A percentile compares a stretch with the other conserved stretches of the same genome.
These are phyloP conservation scores for Albugo candida DNA, from an alignment of 352 stramenopile species.

Conservation along the genomic window DNA sequence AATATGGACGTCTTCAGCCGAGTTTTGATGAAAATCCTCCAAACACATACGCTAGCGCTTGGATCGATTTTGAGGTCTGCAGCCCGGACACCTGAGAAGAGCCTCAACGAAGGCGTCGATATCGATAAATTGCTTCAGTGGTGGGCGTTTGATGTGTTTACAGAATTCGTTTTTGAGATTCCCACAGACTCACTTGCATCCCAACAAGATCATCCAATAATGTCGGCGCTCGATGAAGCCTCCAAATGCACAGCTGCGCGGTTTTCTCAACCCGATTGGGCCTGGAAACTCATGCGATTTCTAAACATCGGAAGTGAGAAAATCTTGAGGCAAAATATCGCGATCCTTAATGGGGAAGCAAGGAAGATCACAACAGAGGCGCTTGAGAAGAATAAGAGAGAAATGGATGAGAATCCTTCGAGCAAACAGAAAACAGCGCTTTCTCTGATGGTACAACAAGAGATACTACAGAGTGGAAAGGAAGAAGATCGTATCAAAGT, in stretches of 20 bases:
- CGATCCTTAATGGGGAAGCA: conserved; percentile 26
- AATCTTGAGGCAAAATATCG: conserved; percentile 15
- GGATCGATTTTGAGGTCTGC: conserved; percentile 14
- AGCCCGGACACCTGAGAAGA: neutral
- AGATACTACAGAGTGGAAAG: neutral
- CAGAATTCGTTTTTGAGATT: conserved; percentile 34
- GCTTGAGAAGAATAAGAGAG: conserved; percentile 13
- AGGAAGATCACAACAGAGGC: conserved; percentile 21
- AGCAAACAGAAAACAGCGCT: neutral
- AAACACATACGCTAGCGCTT: conserved; percentile 11
- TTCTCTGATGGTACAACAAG: too few relatives aligned
- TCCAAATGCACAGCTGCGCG: conserved; percentile 15
- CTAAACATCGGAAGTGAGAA: conserved; percentile 17
- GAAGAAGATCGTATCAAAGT: conserved; percentile 5
- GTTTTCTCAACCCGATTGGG: conserved; percentile 17
- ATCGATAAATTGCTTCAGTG: conserved; percentile 20
- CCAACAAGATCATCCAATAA: conserved; percentile 19
- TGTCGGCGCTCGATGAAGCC: conserved; percentile 22
- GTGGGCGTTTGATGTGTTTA: conserved; percentile 32
- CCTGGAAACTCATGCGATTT: conserved; percentile 22
- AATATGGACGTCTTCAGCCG: conserved; percentile 16
- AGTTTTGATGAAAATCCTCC: conserved; percentile 27
- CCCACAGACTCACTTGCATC: conserved; percentile 20
- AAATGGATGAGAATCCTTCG: conserved; percentile 13
- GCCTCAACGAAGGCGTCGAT: conserved; percentile 3